These are phyloP conservation scores for Juglanconis oblonga DNA, from an alignment of 2,329 filamentous ascomycete species.

Conservation along the genomic window DNA sequence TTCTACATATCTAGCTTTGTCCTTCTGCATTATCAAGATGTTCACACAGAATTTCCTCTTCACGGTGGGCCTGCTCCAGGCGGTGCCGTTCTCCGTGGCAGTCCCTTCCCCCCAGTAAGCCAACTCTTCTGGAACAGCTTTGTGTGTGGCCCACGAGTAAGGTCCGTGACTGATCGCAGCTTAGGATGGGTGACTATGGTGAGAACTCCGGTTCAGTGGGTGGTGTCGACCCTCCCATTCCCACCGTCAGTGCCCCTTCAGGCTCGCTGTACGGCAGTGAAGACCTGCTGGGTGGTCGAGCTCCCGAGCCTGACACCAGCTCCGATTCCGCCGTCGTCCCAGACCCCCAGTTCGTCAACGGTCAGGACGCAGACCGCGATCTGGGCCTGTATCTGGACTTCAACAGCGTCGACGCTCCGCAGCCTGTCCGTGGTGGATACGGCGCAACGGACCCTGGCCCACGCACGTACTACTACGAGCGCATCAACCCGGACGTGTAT, in stretches of 20 bases:
- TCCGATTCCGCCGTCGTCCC: conserved; percentile 36
- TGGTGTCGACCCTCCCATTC: conserved; percentile 36
- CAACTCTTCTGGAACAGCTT: too few relatives aligned
- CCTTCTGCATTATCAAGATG: not conserved
- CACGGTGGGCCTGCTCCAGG: conserved; percentile 9
- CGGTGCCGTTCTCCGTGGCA: conserved; percentile 1
- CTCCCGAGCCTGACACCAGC: conserved; percentile 33
- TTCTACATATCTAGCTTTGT: too few relatives aligned
- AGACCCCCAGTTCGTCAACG: conserved; percentile 40
- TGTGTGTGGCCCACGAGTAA: not conserved
- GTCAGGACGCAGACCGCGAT: conserved; percentile 47
- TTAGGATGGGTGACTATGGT: conserved; percentile 36
- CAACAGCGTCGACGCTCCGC: conserved; percentile 45
- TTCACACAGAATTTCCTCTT: conserved; percentile 1
- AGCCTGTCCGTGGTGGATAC: conserved; percentile 51
- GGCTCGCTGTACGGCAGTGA: conserved; percentile 40
- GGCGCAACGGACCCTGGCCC: conserved; percentile 53
- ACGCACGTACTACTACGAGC: conserved; percentile 43
- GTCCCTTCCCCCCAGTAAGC: conserved; percentile 15
- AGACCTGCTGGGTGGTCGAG: conserved; percentile 38
- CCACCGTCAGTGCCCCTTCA: conserved; percentile 33
- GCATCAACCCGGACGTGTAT: conserved; percentile 51
- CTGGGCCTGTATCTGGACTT: conserved; percentile 55
- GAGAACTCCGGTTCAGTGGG: conserved; percentile 41
- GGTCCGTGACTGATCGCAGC: not conserved